Evolutionary conservation across 768 basidiomycete genomes (phyloP).

Genomic region (Clavulina sp.): DNA sequence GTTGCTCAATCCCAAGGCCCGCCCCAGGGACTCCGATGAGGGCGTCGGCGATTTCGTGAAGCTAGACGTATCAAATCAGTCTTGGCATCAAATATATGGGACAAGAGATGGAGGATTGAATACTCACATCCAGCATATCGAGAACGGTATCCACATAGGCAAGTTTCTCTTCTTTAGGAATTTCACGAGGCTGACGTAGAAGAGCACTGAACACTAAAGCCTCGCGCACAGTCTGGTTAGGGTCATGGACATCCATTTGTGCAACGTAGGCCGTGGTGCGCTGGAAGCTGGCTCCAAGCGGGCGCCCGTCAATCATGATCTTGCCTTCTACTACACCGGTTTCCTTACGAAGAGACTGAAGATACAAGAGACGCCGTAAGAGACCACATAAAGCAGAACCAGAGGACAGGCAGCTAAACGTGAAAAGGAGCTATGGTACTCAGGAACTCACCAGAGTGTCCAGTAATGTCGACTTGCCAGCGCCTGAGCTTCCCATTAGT

Average conservation of each 20-base stretch:
- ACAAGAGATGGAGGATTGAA: constrained; percentile 9
- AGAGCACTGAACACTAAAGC: constrained; percentile 24
- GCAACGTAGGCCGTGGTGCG: constrained; percentile 21
- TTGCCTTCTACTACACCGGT: constrained; percentile 28
- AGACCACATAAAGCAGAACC: not conserved
- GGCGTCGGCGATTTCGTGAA: constrained; percentile 16
- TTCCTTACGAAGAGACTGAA: constrained; percentile 15
- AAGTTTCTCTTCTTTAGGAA: constrained; percentile 21
- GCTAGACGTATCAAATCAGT: constrained; percentile 21
- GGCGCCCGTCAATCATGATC: constrained; percentile 20
- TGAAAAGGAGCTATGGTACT: not conserved
- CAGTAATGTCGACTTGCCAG: constrained; percentile 24
- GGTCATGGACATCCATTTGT: constrained; percentile 26
- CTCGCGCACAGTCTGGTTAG: constrained; percentile 28
- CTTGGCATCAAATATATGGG: constrained; percentile 25
- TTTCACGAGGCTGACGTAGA: constrained; percentile 22
- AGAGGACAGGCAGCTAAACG: not conserved
- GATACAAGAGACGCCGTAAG: too few species aligned
- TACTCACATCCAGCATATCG: constrained; percentile 8
- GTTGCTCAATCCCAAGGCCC: constrained; percentile 24
- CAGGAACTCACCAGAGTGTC: constrained; percentile 11
- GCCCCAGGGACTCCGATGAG: constrained; percentile 27
- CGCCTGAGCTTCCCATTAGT: constrained; percentile 29
- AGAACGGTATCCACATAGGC: constrained; percentile 26
- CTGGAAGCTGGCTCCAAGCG: constrained; percentile 8